These are phyloP conservation scores for Vickermania ingenoplastis DNA, from an alignment of 208 protist species.

Conservation along the genomic window DNA sequence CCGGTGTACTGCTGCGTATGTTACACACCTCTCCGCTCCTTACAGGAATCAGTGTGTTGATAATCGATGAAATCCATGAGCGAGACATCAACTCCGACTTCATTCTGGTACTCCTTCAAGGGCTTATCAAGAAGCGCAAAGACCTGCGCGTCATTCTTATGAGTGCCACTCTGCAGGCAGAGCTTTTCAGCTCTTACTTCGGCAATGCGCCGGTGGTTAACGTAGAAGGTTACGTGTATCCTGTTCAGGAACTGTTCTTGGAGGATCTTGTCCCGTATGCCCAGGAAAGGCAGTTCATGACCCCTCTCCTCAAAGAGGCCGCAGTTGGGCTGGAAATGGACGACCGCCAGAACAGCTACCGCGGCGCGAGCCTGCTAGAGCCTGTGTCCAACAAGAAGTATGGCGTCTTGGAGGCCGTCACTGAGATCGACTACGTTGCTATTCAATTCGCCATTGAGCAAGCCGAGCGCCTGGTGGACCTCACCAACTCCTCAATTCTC, in stretches of 20 bases:
- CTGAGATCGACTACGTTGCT: conserved; percentile 78
- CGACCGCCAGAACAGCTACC: not conserved
- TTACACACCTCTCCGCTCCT: conserved; percentile 80
- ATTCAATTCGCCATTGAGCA: conserved; percentile 81
- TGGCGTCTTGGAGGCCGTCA: conserved; percentile 45
- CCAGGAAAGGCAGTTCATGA: conserved; percentile 60
- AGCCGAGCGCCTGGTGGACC: conserved; percentile 57
- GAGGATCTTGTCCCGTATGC: conserved; percentile 66
- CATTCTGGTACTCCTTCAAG: conserved; percentile 96
- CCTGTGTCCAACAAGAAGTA: conserved; percentile 22
- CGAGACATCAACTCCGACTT: conserved; percentile 98
- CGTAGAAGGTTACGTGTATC: conserved; percentile 74
- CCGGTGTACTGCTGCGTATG: conserved; percentile 97
- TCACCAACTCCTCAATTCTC: conserved; percentile 62
- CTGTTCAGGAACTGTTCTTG: conserved; percentile 78
- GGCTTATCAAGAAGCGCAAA: conserved; percentile 46
- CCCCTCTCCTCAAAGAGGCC: conserved; percentile 62
- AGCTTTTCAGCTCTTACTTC: conserved; percentile 83
- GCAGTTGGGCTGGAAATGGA: conserved; percentile 6
- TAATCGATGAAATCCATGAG: conserved; percentile 99
- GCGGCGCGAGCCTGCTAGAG: not conserved
- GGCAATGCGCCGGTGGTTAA: conserved; percentile 66
- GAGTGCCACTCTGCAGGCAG: conserved; percentile 89
- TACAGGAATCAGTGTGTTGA: conserved; percentile 92
- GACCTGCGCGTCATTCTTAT: conserved; percentile 97